Conservation (phyloP, 2,329 filamentous ascomycete species). For the Nemania serpens region DNA sequence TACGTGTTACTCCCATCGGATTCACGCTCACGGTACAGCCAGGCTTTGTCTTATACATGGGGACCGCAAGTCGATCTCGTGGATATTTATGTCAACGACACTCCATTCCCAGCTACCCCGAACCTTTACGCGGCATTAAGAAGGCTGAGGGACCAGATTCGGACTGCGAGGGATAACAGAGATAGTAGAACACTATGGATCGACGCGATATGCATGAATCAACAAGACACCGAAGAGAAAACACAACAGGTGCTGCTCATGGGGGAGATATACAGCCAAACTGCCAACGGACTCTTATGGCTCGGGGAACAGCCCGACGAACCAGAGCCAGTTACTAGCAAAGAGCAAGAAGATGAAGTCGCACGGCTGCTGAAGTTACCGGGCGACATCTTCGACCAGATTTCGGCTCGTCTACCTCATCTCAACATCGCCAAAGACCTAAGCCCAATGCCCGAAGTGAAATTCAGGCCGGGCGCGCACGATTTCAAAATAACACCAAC, state of each 20-base stretch:
- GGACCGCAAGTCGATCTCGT: constrained; percentile 5
- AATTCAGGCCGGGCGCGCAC: neutral
- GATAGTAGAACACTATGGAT: constrained; percentile 11
- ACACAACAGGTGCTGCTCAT: constrained; percentile 2
- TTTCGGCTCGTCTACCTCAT: constrained; percentile 6
- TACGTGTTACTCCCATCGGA: neutral
- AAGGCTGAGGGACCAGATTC: constrained; percentile 8
- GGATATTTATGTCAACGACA: constrained; percentile 13
- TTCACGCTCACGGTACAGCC: neutral
- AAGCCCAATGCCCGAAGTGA: neutral
- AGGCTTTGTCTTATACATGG: constrained; percentile 23
- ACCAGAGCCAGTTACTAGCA: constrained; percentile 1
- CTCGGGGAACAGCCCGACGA: constrained; percentile 4
- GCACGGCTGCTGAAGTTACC: neutral
- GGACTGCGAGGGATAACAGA: neutral
- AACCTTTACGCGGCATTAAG: constrained; percentile 15
- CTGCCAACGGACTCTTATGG: constrained; percentile 14
- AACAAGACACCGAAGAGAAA: constrained; percentile 6
- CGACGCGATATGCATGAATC: constrained; percentile 16
- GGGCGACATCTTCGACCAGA: neutral
- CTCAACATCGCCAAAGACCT: neutral
- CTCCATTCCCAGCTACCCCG: constrained; percentile 1
- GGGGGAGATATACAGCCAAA: constrained; percentile 17
- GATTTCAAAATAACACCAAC: constrained; percentile 13
- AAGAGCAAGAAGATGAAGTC: constrained; percentile 6